phyloP scores from a whole-genome alignment of 2,329 filamentous ascomycete species.

The Sclerotinia spermophila region DNA sequence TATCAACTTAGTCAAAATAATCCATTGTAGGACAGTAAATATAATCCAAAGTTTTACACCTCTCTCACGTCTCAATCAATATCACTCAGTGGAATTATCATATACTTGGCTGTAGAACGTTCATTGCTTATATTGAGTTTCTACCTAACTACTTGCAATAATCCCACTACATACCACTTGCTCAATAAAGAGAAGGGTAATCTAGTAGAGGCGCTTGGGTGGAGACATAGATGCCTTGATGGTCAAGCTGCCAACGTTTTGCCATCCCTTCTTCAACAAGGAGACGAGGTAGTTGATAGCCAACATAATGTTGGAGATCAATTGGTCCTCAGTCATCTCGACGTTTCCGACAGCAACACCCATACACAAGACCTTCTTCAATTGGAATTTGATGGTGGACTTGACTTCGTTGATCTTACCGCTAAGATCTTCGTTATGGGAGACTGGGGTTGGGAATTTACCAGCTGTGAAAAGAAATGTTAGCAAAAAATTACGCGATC shows the following conservation, averaged over 20 bases:
- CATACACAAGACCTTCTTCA: slow-evolving; percentile 99
- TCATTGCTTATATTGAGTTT: slow-evolving; percentile 27
- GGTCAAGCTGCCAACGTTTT: slow-evolving; percentile 99
- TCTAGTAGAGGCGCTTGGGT: slow-evolving; percentile 94
- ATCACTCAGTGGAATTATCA: not conserved
- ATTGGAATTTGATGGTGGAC: slow-evolving; percentile 99
- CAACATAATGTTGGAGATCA: slow-evolving; percentile 98
- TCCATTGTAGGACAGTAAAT: not conserved
- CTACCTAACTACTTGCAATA: slow-evolving; percentile 31
- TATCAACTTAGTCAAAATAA: not conserved
- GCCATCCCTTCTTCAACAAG: slow-evolving; percentile 99
- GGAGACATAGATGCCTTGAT: slow-evolving; percentile 99
- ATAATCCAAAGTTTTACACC: too few species aligned
- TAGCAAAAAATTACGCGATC: slow-evolving; percentile 28
- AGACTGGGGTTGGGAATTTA: slow-evolving; percentile 99
- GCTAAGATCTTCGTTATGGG: slow-evolving; percentile 88
- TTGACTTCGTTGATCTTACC: slow-evolving; percentile 99
- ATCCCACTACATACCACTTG: slow-evolving; percentile 24
- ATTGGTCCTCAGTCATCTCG: slow-evolving; percentile 92
- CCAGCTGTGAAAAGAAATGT: slow-evolving; percentile 60
- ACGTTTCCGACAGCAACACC: slow-evolving; percentile 99
- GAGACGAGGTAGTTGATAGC: slow-evolving; percentile 99
- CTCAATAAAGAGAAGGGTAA: slow-evolving; percentile 34
- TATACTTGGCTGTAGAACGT: not conserved
- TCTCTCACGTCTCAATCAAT: not conserved